These are phyloP conservation scores for Aspergillus affinis DNA, from an alignment of 495 filamentous ascomycete genomes.

Conservation along the genomic window DNA sequence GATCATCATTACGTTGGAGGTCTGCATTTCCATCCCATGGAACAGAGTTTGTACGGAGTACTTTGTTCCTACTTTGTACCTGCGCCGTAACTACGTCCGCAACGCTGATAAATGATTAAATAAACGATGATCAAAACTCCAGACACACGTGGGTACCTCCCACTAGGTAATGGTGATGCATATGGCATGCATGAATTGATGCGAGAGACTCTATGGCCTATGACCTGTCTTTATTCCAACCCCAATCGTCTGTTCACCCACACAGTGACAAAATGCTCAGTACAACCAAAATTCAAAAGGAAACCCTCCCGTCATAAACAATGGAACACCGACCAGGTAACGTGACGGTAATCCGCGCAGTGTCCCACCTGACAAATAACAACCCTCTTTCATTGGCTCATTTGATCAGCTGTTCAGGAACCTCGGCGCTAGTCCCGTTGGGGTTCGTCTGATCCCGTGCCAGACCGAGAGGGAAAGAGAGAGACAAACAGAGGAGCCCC, in stretches of 20 bases:
- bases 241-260: background rate
- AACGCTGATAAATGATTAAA: background rate
- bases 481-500: background rate
- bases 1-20: background rate
- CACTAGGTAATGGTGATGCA: background rate
- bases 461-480: too few relatives aligned
- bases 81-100: background rate
- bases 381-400: too few relatives aligned
- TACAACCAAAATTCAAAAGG: too few relatives aligned
- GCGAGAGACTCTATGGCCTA: too few relatives aligned
- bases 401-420: background rate
- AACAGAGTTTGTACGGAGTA: background rate
- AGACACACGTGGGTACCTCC: background rate
- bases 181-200: background rate
- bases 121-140: background rate
- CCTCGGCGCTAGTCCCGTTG: background rate
- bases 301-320: background rate
- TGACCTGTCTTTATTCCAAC: background rate
- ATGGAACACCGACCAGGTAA: background rate
- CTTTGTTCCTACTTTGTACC: background rate
- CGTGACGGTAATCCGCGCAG: background rate
- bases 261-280: too few relatives aligned
- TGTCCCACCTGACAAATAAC: too few relatives aligned
- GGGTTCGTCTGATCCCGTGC: background rate
- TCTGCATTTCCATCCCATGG: too few relatives aligned